Percentiles rank a stretch among this genome's conserved stretches.
Conservation (phyloP, 257 asterid species). For the Vinca minor region DNA sequence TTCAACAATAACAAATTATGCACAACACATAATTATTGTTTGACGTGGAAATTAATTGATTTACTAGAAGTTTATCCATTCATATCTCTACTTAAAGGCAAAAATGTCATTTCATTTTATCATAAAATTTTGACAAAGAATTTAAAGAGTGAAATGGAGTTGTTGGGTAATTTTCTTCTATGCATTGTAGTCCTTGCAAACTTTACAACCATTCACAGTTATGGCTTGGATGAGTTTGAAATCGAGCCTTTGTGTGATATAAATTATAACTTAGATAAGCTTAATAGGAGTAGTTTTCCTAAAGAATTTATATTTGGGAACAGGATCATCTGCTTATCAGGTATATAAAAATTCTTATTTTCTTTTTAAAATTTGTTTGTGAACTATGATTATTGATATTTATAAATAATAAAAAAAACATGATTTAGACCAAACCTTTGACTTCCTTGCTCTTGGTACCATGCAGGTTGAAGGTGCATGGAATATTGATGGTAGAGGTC, state of each 20-base stretch:
- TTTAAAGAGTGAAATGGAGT: not conserved
- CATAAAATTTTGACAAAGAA: too few relatives aligned
- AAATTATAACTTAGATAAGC: not conserved
- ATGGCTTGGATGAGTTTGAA: not conserved
- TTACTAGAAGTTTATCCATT: too few relatives aligned
- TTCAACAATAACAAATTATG: too few relatives aligned
- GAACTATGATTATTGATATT: too few relatives aligned
- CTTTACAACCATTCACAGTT: not conserved
- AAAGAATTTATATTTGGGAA: constrained; percentile 15
- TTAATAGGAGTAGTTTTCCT: constrained; percentile 12
- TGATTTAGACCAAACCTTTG: too few relatives aligned
- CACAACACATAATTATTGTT: too few relatives aligned
- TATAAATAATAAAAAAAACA: too few relatives aligned
- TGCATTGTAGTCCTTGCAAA: not conserved
- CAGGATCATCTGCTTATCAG: constrained; percentile 22
- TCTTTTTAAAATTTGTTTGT: too few relatives aligned
- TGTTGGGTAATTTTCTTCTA: not conserved
- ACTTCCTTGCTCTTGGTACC: not conserved
- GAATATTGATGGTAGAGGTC: constrained; percentile 15
- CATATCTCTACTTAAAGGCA: too few relatives aligned
- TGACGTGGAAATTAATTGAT: too few relatives aligned
- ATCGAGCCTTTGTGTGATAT: not conserved
- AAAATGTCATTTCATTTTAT: too few relatives aligned
- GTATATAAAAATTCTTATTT: not conserved
- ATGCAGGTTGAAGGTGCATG: constrained; percentile 19